Evolutionary conservation across 2,329 filamentous ascomycete genomes (phyloP).

Genomic region (Escovopsis sp.): DNA sequence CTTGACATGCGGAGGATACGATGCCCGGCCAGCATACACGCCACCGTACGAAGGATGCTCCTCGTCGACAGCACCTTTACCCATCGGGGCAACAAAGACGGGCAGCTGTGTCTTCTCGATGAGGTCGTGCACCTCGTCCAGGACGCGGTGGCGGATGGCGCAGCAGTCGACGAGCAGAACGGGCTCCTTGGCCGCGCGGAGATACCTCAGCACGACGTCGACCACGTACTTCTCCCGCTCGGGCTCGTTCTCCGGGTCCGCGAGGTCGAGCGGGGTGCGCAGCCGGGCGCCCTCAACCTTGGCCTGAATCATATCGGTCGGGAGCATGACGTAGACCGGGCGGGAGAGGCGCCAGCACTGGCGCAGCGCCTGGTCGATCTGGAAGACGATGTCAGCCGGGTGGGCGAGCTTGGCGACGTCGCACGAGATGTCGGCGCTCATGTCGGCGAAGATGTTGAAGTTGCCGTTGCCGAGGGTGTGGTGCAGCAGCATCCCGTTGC

Average conservation of each 20-base stretch:
- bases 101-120: constrained; percentile 60
- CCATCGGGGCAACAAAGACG: constrained; percentile 81
- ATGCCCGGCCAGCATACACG: constrained; percentile 71
- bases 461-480: constrained; percentile 66
- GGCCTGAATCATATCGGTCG: constrained; percentile 63
- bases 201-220: constrained; percentile 56
- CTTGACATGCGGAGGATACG: constrained; percentile 45
- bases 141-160: constrained; percentile 58
- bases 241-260: constrained; percentile 46
- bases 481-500: constrained; percentile 36
- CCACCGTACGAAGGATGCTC: constrained; percentile 61
- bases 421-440: constrained; percentile 58
- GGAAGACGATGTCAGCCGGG: constrained; percentile 50
- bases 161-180: constrained; percentile 74
- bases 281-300: constrained; percentile 62
- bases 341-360: constrained; percentile 60
- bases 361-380: constrained; percentile 64
- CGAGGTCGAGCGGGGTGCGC: constrained; percentile 53
- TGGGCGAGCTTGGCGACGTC: constrained; percentile 56
- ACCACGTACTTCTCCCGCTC: constrained; percentile 74
- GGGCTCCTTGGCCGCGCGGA: constrained; percentile 58
- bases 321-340: constrained; percentile 72
- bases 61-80: constrained; percentile 72
- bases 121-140: constrained; percentile 57
- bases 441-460: constrained; percentile 69